Evolutionary conservation across 441 rosid genomes (phyloP).

Genomic region (Capsella rubella): DNA sequence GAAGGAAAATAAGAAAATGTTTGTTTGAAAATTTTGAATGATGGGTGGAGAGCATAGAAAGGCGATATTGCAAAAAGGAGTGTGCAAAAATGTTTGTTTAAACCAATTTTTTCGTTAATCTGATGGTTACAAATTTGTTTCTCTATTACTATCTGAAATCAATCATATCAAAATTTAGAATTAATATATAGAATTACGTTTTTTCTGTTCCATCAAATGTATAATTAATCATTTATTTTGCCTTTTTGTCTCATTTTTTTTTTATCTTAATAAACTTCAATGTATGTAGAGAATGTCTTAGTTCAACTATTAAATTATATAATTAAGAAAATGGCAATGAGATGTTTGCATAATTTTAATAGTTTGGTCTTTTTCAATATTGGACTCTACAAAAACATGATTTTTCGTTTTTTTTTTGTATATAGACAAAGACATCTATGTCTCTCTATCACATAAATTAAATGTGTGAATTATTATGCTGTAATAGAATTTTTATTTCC

Average conservation of each 20-base stretch:
- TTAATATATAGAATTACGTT: conserved; percentile 6
- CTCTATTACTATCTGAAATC: conserved; percentile 8
- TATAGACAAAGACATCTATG: background rate
- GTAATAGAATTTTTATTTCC: too few species aligned
- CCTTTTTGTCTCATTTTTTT: background rate
- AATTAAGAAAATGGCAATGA: background rate
- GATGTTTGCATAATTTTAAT: background rate
- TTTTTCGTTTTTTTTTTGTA: background rate
- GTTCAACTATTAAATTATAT: too few species aligned
- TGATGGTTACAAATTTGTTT: conserved; percentile 43
- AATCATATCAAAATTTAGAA: conserved; percentile 7
- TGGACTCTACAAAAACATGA: background rate
- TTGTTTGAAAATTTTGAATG: conserved; percentile 38
- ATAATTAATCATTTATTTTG: too few species aligned
- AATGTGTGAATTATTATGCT: background rate
- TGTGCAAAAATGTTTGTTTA: conserved; percentile 44
- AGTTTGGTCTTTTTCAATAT: background rate
- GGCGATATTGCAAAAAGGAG: conserved; percentile 35
- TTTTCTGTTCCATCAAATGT: conserved; percentile 34
- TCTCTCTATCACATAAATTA: background rate
- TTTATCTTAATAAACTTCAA: background rate
- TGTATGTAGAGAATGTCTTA: background rate
- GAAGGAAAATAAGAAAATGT: conserved; percentile 45
- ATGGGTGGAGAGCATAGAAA: conserved; percentile 40
- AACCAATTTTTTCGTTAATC: conserved; percentile 50